Percentiles rank a stretch among this genome's conserved stretches.
Conservation (phyloP, 2,329 filamentous ascomycete genomes). For the Lecanoromycetidae sp. region DNA sequence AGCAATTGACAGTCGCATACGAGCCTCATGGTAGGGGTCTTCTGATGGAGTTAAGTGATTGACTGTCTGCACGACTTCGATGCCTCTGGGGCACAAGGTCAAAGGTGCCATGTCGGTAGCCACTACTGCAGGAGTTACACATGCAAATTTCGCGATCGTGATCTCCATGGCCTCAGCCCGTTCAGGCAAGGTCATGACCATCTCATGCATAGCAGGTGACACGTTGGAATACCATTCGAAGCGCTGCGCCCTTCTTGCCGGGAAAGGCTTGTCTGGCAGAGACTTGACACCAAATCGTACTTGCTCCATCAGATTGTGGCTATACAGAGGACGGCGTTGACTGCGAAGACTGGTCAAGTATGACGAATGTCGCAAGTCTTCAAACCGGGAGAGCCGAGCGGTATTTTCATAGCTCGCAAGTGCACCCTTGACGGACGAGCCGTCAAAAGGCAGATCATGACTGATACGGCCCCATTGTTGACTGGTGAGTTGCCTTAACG, state of each 20-base stretch:
- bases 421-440: conserved; percentile 55
- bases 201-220: conserved; percentile 48
- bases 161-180: conserved; percentile 61
- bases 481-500: conserved; percentile 59
- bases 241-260: conserved; percentile 49
- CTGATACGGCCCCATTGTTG: conserved; percentile 48
- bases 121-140: conserved; percentile 78
- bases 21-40: conserved; percentile 87
- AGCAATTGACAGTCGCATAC: conserved; percentile 85
- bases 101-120: conserved; percentile 63
- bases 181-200: conserved; percentile 64
- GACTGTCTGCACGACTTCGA: conserved; percentile 45
- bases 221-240: conserved; percentile 66
- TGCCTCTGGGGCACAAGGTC: conserved; percentile 49
- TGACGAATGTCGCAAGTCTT: conserved; percentile 68
- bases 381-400: conserved; percentile 56
- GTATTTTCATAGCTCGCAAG: conserved; percentile 62
- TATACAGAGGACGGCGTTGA: conserved; percentile 70
- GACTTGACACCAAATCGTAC: conserved; percentile 53
- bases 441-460: conserved; percentile 51
- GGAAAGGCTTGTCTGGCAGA: conserved; percentile 41
- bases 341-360: conserved; percentile 72
- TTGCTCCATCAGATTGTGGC: conserved; percentile 62
- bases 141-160: conserved; percentile 76
- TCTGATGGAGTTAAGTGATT: conserved; percentile 42